A percentile compares a stretch with the other conserved stretches of the same genome.
These are phyloP conservation scores for Cladosporium sp. DNA, from an alignment of 2,329 filamentous ascomycete genomes.

Conservation along the genomic window DNA sequence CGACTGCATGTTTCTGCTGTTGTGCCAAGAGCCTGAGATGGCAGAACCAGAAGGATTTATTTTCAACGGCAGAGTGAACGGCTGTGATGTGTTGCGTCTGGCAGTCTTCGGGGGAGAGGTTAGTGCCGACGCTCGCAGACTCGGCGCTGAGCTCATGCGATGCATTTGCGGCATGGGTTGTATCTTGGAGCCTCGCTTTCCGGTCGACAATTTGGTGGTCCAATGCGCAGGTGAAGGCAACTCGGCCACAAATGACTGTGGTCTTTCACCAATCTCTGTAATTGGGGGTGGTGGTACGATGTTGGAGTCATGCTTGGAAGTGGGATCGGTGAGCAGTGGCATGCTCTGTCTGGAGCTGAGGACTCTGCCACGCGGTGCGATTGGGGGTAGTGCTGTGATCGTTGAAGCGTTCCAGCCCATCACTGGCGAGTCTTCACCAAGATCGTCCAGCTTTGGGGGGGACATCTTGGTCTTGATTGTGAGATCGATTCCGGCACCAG, in stretches of 20 bases:
- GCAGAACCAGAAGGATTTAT: slow-evolving; percentile 33
- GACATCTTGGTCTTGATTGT: slow-evolving; percentile 1
- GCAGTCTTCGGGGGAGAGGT: background rate
- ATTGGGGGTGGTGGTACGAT: slow-evolving; percentile 19
- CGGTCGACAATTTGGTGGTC: slow-evolving; percentile 20
- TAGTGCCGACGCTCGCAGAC: slow-evolving; percentile 1
- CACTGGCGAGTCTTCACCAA: slow-evolving; percentile 9
- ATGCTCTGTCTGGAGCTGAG: slow-evolving; percentile 16
- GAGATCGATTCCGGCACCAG: slow-evolving; percentile 1
- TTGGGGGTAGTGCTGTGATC: slow-evolving; percentile 2
- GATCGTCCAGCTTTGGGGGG: background rate
- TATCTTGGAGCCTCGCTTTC: slow-evolving; percentile 20
- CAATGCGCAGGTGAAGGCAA: slow-evolving; percentile 26
- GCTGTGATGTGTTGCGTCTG: slow-evolving; percentile 23
- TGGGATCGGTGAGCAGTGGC: slow-evolving; percentile 6
- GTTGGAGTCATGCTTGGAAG: slow-evolving; percentile 25
- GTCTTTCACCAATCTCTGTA: slow-evolving; percentile 20
- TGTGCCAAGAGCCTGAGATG: slow-evolving; percentile 12
- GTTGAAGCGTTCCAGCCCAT: slow-evolving; percentile 8
- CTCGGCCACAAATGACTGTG: slow-evolving; percentile 32
- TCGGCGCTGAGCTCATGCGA: slow-evolving; percentile 18
- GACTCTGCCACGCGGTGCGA: slow-evolving; percentile 1
- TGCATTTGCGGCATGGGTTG: slow-evolving; percentile 16
- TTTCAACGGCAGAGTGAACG: slow-evolving; percentile 35
- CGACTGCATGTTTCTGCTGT: slow-evolving; percentile 1